These are phyloP conservation scores for Annona squamosa DNA, from an alignment of 164 flowering plant genomes.

Conservation along the genomic window DNA sequence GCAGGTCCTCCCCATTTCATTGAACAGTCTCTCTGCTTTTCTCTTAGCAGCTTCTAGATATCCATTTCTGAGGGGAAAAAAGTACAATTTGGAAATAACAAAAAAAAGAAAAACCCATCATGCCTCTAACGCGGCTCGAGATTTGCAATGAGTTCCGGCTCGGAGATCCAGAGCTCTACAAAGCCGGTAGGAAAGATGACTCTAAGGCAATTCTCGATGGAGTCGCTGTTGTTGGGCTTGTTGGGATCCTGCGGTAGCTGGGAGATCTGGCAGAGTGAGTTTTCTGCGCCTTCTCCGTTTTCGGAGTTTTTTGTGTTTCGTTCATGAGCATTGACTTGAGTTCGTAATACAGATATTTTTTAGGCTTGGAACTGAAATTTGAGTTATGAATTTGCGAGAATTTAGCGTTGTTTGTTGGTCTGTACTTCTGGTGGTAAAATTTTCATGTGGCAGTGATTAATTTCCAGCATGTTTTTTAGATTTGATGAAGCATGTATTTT, in stretches of 20 bases:
- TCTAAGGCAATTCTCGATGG: slow-evolving; percentile 83
- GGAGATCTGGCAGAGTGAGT: slow-evolving; percentile 95
- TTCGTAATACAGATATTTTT: background rate
- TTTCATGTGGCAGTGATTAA: too few species aligned
- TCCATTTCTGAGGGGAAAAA: background rate
- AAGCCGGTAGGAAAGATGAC: slow-evolving; percentile 47
- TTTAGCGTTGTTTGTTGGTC: too few species aligned
- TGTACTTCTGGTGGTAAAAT: too few species aligned
- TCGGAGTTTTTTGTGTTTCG: background rate
- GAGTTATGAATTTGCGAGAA: too few species aligned
- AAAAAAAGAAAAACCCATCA: slow-evolving; percentile 10
- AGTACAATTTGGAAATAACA: background rate
- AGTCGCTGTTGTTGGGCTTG: slow-evolving; percentile 86
- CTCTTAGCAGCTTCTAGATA: background rate
- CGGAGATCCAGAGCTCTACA: slow-evolving; percentile 57
- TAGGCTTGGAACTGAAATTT: background rate
- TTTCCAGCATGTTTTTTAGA: too few species aligned
- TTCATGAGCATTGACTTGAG: too few species aligned
- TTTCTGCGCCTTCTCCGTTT: background rate
- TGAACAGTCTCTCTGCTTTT: background rate
- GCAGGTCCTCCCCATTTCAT: background rate
- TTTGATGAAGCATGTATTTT: too few species aligned
- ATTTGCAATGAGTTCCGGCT: slow-evolving; percentile 72
- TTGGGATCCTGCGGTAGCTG: slow-evolving; percentile 86
- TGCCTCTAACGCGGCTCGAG: slow-evolving; percentile 67